These are phyloP conservation scores for Colletotrichum somersetense DNA, from an alignment of 2,329 filamentous ascomycete species.

Conservation along the genomic window DNA sequence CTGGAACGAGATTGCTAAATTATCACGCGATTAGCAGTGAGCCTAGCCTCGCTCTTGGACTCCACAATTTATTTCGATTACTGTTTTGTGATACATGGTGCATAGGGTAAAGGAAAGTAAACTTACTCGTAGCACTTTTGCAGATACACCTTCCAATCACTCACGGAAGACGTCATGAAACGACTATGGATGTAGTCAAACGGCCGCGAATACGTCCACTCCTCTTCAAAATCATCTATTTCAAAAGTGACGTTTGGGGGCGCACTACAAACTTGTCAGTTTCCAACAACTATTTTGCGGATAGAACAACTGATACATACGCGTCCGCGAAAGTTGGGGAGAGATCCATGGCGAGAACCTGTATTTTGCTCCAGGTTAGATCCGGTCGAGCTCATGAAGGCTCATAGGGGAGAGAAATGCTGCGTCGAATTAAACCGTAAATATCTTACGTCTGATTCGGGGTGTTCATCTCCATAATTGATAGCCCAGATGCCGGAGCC, in stretches of 20 bases:
- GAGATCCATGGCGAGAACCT: slow-evolving; percentile 54
- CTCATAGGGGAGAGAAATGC: background rate
- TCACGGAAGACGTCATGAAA: slow-evolving; percentile 52
- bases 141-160: slow-evolving; percentile 52
- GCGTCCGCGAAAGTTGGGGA: slow-evolving; percentile 53
- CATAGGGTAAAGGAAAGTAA: no score
- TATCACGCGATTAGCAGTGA: slow-evolving; percentile 44
- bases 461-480: slow-evolving; percentile 55
- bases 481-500: slow-evolving; percentile 50
- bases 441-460: slow-evolving; percentile 46
- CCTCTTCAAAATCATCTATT: slow-evolving; percentile 56
- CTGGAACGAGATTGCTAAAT: slow-evolving; percentile 52
- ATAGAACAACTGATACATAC: slow-evolving; percentile 46
- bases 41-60: background rate
- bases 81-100: no score
- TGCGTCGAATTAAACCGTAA: background rate
- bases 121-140: slow-evolving; percentile 43
- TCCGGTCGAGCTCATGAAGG: background rate
- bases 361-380: background rate
- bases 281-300: slow-evolving; percentile 41
- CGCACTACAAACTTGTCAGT: slow-evolving; percentile 49
- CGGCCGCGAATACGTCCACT: slow-evolving; percentile 52
- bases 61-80: no score
- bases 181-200: slow-evolving; percentile 58
- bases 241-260: slow-evolving; percentile 63